Conservation (phyloP, 2,329 filamentous ascomycete genomes). For the Sclerotinia spermophila region DNA sequence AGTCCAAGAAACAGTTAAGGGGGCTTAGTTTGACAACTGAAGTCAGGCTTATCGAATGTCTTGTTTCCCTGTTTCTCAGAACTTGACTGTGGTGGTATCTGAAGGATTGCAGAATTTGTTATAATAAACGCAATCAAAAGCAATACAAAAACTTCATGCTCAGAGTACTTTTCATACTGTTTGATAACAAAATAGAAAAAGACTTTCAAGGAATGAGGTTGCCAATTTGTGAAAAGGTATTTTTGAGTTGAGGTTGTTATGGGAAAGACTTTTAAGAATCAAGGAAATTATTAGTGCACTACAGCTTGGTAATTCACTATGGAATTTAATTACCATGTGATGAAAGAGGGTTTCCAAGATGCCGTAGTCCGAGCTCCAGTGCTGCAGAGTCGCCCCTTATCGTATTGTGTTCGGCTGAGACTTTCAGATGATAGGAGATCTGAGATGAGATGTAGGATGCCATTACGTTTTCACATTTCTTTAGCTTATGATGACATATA, state of each 20-base stretch:
- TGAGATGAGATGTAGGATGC: too few species aligned
- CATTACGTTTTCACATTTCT: neutral
- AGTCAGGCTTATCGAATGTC: neutral
- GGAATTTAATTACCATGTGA: too few species aligned
- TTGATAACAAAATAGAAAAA: neutral
- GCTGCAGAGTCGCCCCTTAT: too few species aligned
- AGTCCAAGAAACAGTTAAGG: neutral
- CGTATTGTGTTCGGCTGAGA: neutral
- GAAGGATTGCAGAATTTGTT: neutral
- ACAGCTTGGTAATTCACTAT: neutral
- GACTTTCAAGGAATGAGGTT: neutral
- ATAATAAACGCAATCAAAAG: neutral
- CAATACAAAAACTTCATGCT: neutral
- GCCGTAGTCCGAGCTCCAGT: neutral
- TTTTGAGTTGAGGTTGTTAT: neutral
- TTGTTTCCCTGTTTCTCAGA: neutral
- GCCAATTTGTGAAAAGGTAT: neutral
- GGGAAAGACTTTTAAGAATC: neutral
- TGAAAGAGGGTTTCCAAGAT: accelerated
- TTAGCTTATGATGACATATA: neutral
- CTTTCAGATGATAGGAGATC: neutral
- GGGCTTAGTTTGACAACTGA: neutral
- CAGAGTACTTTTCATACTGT: neutral
- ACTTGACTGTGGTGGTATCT: neutral
- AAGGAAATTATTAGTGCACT: neutral